Conservation (phyloP, 257 asterid genomes). For the Vinca minor region DNA sequence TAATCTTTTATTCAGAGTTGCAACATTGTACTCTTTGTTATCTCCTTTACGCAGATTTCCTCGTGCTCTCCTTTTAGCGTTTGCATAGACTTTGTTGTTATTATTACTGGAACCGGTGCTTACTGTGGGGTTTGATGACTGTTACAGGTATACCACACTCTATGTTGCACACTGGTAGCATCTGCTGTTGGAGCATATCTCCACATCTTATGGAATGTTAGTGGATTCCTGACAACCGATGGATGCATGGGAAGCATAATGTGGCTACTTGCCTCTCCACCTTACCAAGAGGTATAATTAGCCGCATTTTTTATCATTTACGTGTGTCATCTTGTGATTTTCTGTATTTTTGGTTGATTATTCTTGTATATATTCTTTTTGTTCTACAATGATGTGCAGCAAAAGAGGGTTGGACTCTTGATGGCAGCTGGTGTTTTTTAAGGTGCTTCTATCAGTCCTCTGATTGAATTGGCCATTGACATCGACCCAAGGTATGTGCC, state of each 20-base stretch:
- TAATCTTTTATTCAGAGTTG: neutral
- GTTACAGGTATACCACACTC: slow-evolving; percentile 72
- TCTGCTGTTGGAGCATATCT: slow-evolving; percentile 77
- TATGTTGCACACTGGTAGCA: slow-evolving; percentile 78
- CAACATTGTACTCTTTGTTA: neutral
- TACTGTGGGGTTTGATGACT: neutral
- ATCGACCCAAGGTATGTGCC: slow-evolving; percentile 61
- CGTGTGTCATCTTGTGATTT: neutral
- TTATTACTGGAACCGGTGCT: neutral
- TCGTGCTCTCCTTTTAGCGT: too few species aligned
- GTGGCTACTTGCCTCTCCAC: slow-evolving; percentile 57
- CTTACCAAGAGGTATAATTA: slow-evolving; percentile 51
- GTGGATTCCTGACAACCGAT: slow-evolving; percentile 64
- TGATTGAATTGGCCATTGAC: slow-evolving; percentile 60
- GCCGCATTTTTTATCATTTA: neutral
- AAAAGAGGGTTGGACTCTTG: slow-evolving; percentile 62
- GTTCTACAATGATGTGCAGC: slow-evolving; percentile 31
- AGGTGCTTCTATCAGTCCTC: slow-evolving; percentile 83
- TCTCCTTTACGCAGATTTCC: neutral
- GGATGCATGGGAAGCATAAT: slow-evolving; percentile 55
- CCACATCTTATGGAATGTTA: slow-evolving; percentile 80
- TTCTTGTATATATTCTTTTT: neutral
- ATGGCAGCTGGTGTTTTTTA: slow-evolving; percentile 71
- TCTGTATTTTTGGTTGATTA: neutral
- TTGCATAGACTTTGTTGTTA: neutral